Evolutionary conservation across 1,284 basidiomycete genomes (phyloP).

Genomic region (Gomphus bonarii): DNA sequence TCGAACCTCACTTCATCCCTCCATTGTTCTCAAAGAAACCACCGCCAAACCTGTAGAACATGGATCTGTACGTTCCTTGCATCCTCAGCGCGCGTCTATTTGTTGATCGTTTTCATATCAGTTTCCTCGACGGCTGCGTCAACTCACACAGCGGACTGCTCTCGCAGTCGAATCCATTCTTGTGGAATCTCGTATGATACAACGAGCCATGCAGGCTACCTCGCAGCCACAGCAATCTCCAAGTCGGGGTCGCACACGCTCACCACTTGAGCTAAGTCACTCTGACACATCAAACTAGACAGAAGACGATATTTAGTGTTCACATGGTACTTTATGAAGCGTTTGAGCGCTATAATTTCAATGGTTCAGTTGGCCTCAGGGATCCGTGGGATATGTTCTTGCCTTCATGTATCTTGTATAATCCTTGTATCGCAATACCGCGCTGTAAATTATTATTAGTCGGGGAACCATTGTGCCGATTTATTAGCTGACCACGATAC

Average conservation of each 20-base stretch:
- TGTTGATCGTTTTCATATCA: conserved; percentile 33
- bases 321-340: neutral
- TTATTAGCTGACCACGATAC: too few species aligned
- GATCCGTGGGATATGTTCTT: neutral
- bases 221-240: neutral
- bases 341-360: neutral
- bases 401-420: neutral
- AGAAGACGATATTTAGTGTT: neutral
- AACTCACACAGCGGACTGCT: neutral
- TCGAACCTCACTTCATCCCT: neutral
- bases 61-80: neutral
- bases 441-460: neutral
- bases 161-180: neutral
- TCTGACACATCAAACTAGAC: neutral
- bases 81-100: neutral
- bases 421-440: neutral
- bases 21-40: neutral
- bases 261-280: neutral
- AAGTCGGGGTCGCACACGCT: neutral
- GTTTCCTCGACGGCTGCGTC: conserved; percentile 10
- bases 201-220: neutral
- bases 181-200: neutral
- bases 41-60: neutral
- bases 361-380: neutral
- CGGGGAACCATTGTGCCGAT: too few species aligned